phyloP scores from a whole-genome alignment of 208 protist genomes.

The Wallacemonas sp. region DNA sequence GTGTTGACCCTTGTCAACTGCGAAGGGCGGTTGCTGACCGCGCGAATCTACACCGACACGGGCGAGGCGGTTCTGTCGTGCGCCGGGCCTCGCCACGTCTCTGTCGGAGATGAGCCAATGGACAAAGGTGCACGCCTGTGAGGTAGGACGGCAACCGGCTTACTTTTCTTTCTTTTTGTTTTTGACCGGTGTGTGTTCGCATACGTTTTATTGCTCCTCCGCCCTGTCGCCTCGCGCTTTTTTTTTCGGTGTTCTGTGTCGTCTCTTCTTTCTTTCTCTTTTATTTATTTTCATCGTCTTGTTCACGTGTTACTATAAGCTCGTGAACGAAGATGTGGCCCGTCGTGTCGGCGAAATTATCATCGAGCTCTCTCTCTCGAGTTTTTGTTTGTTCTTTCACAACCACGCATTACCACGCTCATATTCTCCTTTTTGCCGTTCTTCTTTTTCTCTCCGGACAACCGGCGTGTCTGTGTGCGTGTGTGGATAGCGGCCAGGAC shows the following conservation, averaged over 20 bases:
- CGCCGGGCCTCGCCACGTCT: constrained; percentile 1
- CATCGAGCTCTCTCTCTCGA: too few relatives aligned
- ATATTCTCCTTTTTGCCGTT: too few relatives aligned
- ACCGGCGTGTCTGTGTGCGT: too few relatives aligned
- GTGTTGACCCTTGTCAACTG: constrained; percentile 63
- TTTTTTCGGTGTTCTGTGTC: background rate
- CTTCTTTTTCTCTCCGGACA: too few relatives aligned
- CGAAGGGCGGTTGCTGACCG: constrained; percentile 48
- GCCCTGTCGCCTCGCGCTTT: background rate
- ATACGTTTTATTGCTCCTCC: background rate
- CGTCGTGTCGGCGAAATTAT: too few relatives aligned
- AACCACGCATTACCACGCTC: too few relatives aligned
- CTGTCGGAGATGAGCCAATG: too few relatives aligned
- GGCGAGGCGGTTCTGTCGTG: constrained; percentile 6
- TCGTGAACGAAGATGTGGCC: too few relatives aligned
- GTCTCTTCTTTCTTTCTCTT: background rate
- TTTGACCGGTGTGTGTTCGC: background rate
- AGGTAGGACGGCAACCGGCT: background rate
- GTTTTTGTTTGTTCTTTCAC: too few relatives aligned
- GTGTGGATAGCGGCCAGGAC: too few relatives aligned
- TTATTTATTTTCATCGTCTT: background rate
- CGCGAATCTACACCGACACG: constrained; percentile 35
- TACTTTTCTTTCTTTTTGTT: constrained; percentile 3
- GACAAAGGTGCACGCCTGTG: too few relatives aligned
- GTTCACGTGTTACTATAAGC: too few relatives aligned